Base-by-base conservation (phyloP, 306 rosid genomes). In the Medicago ruthenica region DNA sequence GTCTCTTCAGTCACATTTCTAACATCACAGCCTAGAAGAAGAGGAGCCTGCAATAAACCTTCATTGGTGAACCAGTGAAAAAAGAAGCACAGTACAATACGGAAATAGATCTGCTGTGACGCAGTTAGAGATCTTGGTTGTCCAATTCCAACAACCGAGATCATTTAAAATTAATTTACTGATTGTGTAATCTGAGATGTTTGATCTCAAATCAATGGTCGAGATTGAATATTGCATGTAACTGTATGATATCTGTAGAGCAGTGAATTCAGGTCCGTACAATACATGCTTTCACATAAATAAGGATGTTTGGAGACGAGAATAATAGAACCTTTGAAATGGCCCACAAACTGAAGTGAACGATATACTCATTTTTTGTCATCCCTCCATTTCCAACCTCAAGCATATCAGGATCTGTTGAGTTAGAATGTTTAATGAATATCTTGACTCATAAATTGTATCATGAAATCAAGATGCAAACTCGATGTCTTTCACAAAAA, bases 371-470 rank as follows among this genome's bases (percentile, higher is more conserved):
- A 74, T 89, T 74, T 69, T 83, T 90, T 13, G 86, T 90, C 99
- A 95, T 95, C 47, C 98, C 93, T 83, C 98, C 98, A 75, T 95
- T 95, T 57, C 98, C 97, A 57, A 92, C 93, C 78, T 95, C 97
- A 64, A 95, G 97, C 98, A 95, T 95, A 81, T 95, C 98, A 40
- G 97, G 98, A 85, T 95, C 97, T 95, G 95, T 70, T 68, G 15
- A 75, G 21, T 60, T 76, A 53, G 66, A 50, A 34, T 61, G 59
- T 41, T 61, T 64, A 59, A 57, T 65, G 44, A 21, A 36, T 61
- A 65, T 31, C 27, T 11, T 22, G 11, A 62, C 14, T 81, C 60
- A 14, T 11, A 73, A 36, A n/a, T 16, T 77, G 31, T 15, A 40
- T 7, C 31, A 61, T n/a, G 8, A 51, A 74, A 58, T 15, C 70